These are phyloP conservation scores for Hamamelis virginiana DNA, from an alignment of 164 flowering plant species.

Conservation along the genomic window DNA sequence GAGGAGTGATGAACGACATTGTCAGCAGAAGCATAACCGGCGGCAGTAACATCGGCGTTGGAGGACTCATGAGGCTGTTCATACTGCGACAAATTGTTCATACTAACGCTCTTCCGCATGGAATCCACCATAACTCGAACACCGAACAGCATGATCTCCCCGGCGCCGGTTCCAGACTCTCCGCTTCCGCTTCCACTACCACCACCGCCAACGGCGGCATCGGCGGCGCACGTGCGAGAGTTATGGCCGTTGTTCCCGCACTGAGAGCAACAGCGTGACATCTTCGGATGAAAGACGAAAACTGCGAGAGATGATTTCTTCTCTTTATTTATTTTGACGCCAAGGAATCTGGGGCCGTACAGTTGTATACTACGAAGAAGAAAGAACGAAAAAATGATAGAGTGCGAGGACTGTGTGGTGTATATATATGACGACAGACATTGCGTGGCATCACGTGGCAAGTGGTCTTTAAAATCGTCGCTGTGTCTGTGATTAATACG, in stretches of 20 bases:
- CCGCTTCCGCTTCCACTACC: conserved; percentile 3
- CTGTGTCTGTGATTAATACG: no score
- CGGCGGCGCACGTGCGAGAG: conserved; percentile 11
- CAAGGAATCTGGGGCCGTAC: no score
- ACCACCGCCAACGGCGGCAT: conserved; percentile 12
- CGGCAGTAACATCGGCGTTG: conserved; percentile 20
- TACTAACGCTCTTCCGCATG: conserved; percentile 78
- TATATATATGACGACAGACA: no score
- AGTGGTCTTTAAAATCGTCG: no score
- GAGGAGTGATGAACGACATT: conserved; percentile 45
- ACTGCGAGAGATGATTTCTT: not conserved
- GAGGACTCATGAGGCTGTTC: conserved; percentile 41
- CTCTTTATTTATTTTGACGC: not conserved
- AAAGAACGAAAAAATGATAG: no score
- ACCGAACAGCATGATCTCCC: conserved; percentile 82
- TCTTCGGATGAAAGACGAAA: not conserved
- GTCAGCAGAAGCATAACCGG: conserved; percentile 61
- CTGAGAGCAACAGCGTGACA: conserved; percentile 20
- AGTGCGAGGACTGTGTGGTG: no score
- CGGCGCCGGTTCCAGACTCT: conserved; percentile 5
- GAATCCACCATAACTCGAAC: conserved; percentile 71
- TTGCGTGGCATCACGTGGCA: no score
- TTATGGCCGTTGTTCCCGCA: not conserved
- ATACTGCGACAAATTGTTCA: conserved; percentile 78
- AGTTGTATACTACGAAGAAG: no score